Evolutionary conservation across 257 asterid genomes (phyloP), one percentile per base, ranked within the genome.

Genomic region (Solanum phureja): DNA sequence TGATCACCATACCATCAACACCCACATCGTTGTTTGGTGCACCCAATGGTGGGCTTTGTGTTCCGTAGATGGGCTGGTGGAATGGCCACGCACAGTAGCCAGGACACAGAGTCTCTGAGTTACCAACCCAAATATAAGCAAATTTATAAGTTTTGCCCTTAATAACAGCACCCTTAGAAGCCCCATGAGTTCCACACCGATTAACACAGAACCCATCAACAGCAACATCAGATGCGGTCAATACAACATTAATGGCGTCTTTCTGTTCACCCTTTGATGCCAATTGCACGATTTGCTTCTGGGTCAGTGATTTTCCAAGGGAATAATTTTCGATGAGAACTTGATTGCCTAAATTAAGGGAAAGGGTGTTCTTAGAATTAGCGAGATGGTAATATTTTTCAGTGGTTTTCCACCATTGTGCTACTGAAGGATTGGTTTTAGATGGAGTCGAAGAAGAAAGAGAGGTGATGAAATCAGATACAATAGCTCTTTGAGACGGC

Each of bases 41-140:
- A 24, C 83, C 87, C 86, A 94, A 56, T 1, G 95, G 92, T 40
- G 91, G 90, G 73, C 58, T 88, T 73, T 94, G 95, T 3, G 96
- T 95, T 12, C 95, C 96, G 52, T 93, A 94, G 9, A 84, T 87
- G 75, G 96, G 95, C 87, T 93, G 94, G 68, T 94, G 93, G 76
- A 94, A 93, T 2, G 96, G 96, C 96, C 96, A 93, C 0, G 95
- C 93, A 76, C 95, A 94, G 84, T 89, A 89, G 0, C 95, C 96
- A 1, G 95, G 93, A 83, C 96, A 94, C 62, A 90, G 89, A 5
- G 88, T 88, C 85, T 89, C 94, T 1, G 96, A 93, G 86, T 94
- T 94, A 4, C 95, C 96, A 1, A 94, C 95, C 93, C 95, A 93
- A 6, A 94, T 92, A 90, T 91, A 94, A 16, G 94, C 94, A 83